Evolutionary conservation across 257 asterid genomes (phyloP), one percentile per base, ranked within the genome.

Genomic region (Catharanthus roseus): DNA sequence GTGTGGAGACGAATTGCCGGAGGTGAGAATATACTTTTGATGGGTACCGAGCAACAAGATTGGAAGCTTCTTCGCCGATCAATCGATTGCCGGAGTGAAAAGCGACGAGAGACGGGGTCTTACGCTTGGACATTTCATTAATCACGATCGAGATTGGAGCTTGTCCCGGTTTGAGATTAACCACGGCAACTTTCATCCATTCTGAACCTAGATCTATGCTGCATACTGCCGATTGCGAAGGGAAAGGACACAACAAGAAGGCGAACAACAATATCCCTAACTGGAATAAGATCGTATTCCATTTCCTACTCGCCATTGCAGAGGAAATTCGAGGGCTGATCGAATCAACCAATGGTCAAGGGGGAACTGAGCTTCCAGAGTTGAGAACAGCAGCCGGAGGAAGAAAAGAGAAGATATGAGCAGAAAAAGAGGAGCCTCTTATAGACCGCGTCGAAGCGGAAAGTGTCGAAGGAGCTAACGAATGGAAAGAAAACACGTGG

Each of bases 141-240:
- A 95, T 91, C 72, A 96, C 99, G 82, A 95, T 76, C 3, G 99
- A 78, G 70, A 95, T 95, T 80, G 99, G 99, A 0, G 95, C 75
- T 74, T 89, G 97, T 12, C 96, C 96, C 5, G 97, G 99, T 71
- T 95, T 95, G 45, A 91, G 90, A 79, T 91, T 95, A 61, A 95
- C 99, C 44, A 91, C 95, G 78, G 97, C 97, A 67, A 95, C 93
- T 76, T 95, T 95, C 66, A 95, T 55, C 87, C 88, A 95, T 84
- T 95, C 99, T 6, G 99, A 91, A 61, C 99, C 99, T 75, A 95
- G 97, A 91, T 95, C 99, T 89, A 95, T 85, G 82, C 97, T 91
- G 10, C 90, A 90, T 10, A 95, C 99, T 9, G 99, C 97, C 62
- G 99, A 88, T 83, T 90, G 82, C 33, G 91, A 77, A 5, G 64